phyloP scores from a whole-genome alignment of 2,329 filamentous ascomycete genomes.

The Microcyclosporella mali region DNA sequence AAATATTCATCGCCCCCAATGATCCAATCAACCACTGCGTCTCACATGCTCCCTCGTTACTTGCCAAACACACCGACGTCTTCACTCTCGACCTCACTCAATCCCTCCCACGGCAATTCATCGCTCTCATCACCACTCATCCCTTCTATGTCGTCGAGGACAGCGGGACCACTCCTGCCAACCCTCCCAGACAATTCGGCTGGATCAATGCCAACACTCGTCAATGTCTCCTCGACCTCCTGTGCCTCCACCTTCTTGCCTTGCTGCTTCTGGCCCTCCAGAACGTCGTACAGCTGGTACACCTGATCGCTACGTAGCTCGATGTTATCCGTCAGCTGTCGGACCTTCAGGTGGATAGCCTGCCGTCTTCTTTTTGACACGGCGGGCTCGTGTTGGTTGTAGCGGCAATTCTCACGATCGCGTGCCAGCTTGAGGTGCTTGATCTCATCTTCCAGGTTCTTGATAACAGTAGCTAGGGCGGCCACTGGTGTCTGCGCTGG shows the following conservation, averaged over 20 bases:
- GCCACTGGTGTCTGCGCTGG: slow-evolving; percentile 60
- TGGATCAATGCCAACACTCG: slow-evolving; percentile 37
- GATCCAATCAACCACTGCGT: too few relatives aligned
- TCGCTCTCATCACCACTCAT: slow-evolving; percentile 21
- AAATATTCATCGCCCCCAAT: too few relatives aligned
- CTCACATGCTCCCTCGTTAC: too few relatives aligned
- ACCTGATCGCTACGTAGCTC: slow-evolving; percentile 73
- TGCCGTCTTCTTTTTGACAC: slow-evolving; percentile 60
- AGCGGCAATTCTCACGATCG: slow-evolving; percentile 53
- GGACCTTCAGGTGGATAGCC: slow-evolving; percentile 55
- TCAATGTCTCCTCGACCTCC: slow-evolving; percentile 39
- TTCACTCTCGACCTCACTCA: slow-evolving; percentile 26
- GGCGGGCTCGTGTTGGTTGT: slow-evolving; percentile 61
- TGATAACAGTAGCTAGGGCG: slow-evolving; percentile 76
- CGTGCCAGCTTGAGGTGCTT: slow-evolving; percentile 67
- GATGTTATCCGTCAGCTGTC: slow-evolving; percentile 55
- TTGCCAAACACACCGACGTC: not conserved
- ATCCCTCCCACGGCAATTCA: slow-evolving; percentile 29
- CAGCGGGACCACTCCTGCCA: slow-evolving; percentile 14
- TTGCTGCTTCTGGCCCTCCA: slow-evolving; percentile 69
- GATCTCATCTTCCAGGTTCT: slow-evolving; percentile 73
- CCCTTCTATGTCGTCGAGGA: slow-evolving; percentile 20
- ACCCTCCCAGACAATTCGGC: slow-evolving; percentile 27
- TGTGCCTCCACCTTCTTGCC: slow-evolving; percentile 36
- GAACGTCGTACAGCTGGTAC: slow-evolving; percentile 75